These are phyloP conservation scores for Trichoderma sp. DNA, from an alignment of 2,329 filamentous ascomycete genomes.

Conservation along the genomic window DNA sequence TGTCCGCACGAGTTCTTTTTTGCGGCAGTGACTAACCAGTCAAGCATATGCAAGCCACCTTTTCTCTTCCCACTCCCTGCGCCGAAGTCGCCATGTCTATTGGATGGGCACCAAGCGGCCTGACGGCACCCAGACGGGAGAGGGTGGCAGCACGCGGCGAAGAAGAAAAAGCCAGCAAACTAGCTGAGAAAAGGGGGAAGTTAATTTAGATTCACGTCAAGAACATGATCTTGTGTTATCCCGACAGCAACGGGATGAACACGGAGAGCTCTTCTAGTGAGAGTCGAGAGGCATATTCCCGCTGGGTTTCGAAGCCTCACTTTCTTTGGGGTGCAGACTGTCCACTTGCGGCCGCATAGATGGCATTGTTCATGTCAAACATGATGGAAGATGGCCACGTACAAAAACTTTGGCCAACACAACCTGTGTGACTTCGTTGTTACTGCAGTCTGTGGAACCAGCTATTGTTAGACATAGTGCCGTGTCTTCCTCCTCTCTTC, in stretches of 20 bases:
- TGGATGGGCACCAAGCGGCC: not conserved
- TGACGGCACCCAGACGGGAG: not conserved
- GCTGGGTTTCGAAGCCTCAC: not conserved
- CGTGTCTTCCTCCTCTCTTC: not conserved
- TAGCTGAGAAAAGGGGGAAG: not conserved
- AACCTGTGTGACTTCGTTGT: too few relatives aligned
- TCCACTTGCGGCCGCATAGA: not conserved
- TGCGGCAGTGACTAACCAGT: not conserved
- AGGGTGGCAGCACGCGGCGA: not conserved
- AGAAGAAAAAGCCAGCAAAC: not conserved
- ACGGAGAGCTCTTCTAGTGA: not conserved
- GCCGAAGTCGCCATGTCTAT: not conserved
- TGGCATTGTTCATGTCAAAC: not conserved
- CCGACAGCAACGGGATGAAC: not conserved
- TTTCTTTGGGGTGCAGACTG: not conserved
- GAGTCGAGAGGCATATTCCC: not conserved
- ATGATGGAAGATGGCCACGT: not conserved
- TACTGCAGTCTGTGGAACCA: not conserved
- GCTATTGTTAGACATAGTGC: not conserved
- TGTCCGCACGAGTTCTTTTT: not conserved
- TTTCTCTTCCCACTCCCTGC: not conserved
- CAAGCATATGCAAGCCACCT: conserved; percentile 7
- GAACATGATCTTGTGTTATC: not conserved
- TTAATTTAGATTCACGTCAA: not conserved
- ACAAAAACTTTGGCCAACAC: not conserved